Base-by-base conservation (phyloP, 2,329 filamentous ascomycete species). In the Claviceps spartinae region DNA sequence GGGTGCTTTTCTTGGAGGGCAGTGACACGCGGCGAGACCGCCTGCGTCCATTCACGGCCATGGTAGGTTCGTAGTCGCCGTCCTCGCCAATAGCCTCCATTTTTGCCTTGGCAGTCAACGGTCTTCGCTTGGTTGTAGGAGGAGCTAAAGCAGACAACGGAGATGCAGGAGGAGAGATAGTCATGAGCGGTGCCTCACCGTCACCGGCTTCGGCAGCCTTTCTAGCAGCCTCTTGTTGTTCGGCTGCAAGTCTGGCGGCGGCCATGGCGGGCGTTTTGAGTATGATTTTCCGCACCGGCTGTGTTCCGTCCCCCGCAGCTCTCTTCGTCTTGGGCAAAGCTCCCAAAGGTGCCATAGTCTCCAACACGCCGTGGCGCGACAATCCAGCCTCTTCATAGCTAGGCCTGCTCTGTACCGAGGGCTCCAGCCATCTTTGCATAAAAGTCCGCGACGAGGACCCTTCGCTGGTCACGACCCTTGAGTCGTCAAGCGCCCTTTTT, bases 341-440 rank as follows among this genome's bases (percentile, higher is more conserved):
- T 42, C 89, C 89, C 52, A 95, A 71, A 26, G 89, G 83, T 50
- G 82, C 83, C 89, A 95, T 95, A 61, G 83, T 83, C 67, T 87
- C 83, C 54, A 94, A 73, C 18, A 94, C 86, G 57, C 86, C 86
- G 65, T 82, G 80, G 48, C 84, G 76, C 61, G 84, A 73, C 59
- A 93, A 76, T 45, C 85, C 86, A 53, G 77, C 80, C 64, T 95
- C 88, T 71, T 87, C 81, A 63, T 84, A 95, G 64, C 85, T 91
- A 11, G 89, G 63, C 66, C 76, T 79, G 66, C 69, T 73, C 67
- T 79, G 76, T 41, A 80, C 68, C 7, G 75, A 69, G 11, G 78
- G 78, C 63, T 82, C 78, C 57, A 81, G 65, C 78, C 78, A 82
- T 54, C 69, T 69, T 56, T 75, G 69, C 74, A 81, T 73, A 54